Percentiles rank a stretch among this genome's conserved stretches.
Evolutionary conservation across 2,329 filamentous ascomycete species (phyloP).

Genomic region (Aureobasidium sp.): DNA sequence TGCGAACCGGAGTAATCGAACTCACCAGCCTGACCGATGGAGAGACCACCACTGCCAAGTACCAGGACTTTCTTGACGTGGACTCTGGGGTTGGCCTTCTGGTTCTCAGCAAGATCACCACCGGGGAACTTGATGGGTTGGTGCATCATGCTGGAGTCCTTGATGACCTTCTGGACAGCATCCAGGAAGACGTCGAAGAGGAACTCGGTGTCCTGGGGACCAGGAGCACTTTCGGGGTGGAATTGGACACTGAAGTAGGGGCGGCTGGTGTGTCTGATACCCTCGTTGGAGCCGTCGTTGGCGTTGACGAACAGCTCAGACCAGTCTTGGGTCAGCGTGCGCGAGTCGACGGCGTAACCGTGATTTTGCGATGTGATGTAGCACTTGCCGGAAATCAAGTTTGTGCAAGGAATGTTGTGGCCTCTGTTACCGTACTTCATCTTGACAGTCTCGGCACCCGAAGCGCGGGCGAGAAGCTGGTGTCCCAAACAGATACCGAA

Average conservation of each 20-base stretch:
- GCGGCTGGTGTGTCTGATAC: constrained; percentile 76
- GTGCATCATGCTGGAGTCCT: constrained; percentile 57
- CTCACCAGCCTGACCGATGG: constrained; percentile 95
- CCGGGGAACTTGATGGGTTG: constrained; percentile 81
- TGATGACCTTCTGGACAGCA: constrained; percentile 65
- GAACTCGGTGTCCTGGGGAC: constrained; percentile 90
- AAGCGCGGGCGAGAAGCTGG: constrained; percentile 80
- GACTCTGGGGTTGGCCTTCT: constrained; percentile 66
- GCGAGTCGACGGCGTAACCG: constrained; percentile 83
- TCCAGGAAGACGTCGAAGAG: constrained; percentile 94
- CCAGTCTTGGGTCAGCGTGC: constrained; percentile 70
- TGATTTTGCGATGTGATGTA: constrained; percentile 99
- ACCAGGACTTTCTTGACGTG: constrained; percentile 90
- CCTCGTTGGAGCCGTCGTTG: constrained; percentile 97
- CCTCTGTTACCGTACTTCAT: constrained; percentile 99
- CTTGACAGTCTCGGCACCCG: constrained; percentile 78
- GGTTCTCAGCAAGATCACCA: constrained; percentile 70
- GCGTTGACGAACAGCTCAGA: constrained; percentile 94
- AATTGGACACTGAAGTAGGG: constrained; percentile 99
- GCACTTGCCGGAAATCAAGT: constrained; percentile 88
- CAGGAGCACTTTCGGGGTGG: constrained; percentile 93
- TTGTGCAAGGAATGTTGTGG: constrained; percentile 97
- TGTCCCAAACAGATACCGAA: constrained; percentile 97
- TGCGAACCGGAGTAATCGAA: constrained; percentile 99
- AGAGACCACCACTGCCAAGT: constrained; percentile 86